Evolutionary conservation across 345 rosid species (phyloP), one percentile per base, ranked within the genome.

Genomic region (Leavenworthia alabamica): DNA sequence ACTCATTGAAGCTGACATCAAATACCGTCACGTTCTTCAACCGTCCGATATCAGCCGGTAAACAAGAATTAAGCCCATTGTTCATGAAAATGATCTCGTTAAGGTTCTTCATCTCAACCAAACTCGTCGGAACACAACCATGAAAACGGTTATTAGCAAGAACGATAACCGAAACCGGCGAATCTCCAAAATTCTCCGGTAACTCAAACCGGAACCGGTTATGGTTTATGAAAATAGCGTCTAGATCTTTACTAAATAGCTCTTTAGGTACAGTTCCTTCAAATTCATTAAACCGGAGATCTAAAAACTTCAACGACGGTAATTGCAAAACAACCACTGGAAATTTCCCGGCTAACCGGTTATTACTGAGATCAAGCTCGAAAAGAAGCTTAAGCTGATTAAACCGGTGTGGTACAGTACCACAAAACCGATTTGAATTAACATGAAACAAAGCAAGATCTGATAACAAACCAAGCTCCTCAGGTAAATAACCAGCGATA

Each of bases 311-410:
- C 37, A 86, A 82, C 4, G 66, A 22, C 24, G 85, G 90, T 72
- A 87, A 65, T 44, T 26, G 12, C 13, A 87, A 63, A 41, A 84
- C 76, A n/a, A 84, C 81, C 31, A 12, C 46, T 1, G 95, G 90
- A 56, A 87, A 84, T 63, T 77, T 78, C 10, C 95, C 95, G 11
- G 89, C 89, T 37, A 87, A 78, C 15, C 95, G 72, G 64, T 87
- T 87, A 66, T 84, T 87, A 62, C 95, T 87, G 3, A 87, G 81
- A 79, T 87, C 95, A 70, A 87, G 74, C 82, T 87, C 96, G 67
- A 64, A 77, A 12, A 88, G 75, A 37, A 79, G 45, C 79, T 73
- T 80, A 23, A 85, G 67, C 42, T 72, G 51, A 3, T 37, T 33
- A 57, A 88, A 88, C 75, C 73, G 81, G 33, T 68, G 82, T 0